Evolutionary conservation across 768 basidiomycete species (phyloP).

Genomic region (Cystofilobasidium bisporidii): DNA sequence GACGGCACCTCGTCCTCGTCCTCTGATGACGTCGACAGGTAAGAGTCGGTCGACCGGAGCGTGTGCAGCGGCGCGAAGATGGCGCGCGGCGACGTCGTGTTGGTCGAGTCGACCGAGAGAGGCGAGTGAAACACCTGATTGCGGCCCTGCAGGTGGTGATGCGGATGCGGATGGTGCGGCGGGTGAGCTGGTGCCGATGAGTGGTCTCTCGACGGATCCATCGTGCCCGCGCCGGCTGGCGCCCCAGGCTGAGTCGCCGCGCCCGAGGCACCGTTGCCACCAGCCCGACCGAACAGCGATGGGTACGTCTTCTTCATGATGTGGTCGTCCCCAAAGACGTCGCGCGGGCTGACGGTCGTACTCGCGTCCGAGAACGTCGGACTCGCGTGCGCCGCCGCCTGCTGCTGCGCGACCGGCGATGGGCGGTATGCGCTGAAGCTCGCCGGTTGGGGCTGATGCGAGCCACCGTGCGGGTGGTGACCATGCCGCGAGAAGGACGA

Average conservation of each 20-base stretch:
- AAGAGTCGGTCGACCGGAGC: constrained; percentile 16
- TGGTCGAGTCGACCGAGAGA: not conserved
- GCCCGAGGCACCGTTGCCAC: not conserved
- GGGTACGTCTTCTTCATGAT: constrained; percentile 24
- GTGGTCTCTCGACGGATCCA: not conserved
- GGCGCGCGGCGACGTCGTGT: not conserved
- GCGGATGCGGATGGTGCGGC: not conserved
- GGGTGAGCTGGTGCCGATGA: not conserved
- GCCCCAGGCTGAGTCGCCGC: not conserved
- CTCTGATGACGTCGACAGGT: constrained; percentile 19
- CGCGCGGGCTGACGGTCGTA: constrained; percentile 23
- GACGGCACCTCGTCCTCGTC: constrained; percentile 22
- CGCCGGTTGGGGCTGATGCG: not conserved
- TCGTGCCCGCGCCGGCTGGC: not conserved
- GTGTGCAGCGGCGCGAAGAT: constrained; percentile 5
- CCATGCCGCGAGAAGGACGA: not conserved
- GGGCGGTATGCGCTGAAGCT: not conserved
- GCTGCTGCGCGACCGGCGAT: not conserved
- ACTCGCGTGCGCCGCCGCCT: not conserved
- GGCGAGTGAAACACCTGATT: not conserved
- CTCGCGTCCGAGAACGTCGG: constrained; percentile 14
- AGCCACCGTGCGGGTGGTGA: not conserved
- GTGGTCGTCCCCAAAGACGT: constrained; percentile 24
- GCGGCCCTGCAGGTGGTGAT: not conserved
- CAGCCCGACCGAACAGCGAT: constrained; percentile 7